Base-by-base conservation (phyloP, 805 yeast species). In the Blastobotrys peoriensis region DNA sequence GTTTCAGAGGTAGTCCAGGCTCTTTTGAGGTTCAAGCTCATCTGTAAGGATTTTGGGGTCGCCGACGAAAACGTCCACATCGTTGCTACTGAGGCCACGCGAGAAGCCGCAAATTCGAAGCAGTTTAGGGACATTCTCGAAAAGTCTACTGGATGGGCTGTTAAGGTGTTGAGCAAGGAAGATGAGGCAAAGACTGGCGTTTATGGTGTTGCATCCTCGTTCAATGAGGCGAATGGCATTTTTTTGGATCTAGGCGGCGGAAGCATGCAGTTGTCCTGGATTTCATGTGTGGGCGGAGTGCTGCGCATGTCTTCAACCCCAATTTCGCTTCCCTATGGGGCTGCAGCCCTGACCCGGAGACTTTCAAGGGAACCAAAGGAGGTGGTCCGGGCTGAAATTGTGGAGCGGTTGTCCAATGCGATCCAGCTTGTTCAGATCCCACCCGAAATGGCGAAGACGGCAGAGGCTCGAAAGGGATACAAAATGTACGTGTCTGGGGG, bases 181-280 rank as follows among this genome's bases (percentile, higher is more conserved):
- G 82, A 78, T 43, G 93, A 83, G 54, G 85, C 83, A 18, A 66
- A 71, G 50, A 69, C 80, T 9, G 86, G 85, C 8, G 79, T 84
- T 0, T 78, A 77, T 55, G 91, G 89, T 21, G 85, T 83, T 4
- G 84, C 86, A 0, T 79, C 87, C 0, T 79, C 87, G 0, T 81
- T 81, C 58, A 76, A 80, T 58, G 74, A 76, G 17, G 73, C 81
- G 2, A 72, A 77, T 17, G 91, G 91, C 1, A 60, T 83, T 8
- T 81, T 78, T 55, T 73, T 83, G 74, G 89, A 84, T 56, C 65
- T 83, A 40, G 87, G 88, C 5, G 87, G 87, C 23, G 86, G 86
- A 0, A 72, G 79, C 4, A 72, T 81, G 1, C 86, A 81, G 50
- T 54, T 83, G 30, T 79, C 84, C 34, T 83, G 91, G 88, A 76